These are phyloP conservation scores for Tylopilus plumbeoviolaceoides DNA, from an alignment of 768 basidiomycete genomes.

Conservation along the genomic window DNA sequence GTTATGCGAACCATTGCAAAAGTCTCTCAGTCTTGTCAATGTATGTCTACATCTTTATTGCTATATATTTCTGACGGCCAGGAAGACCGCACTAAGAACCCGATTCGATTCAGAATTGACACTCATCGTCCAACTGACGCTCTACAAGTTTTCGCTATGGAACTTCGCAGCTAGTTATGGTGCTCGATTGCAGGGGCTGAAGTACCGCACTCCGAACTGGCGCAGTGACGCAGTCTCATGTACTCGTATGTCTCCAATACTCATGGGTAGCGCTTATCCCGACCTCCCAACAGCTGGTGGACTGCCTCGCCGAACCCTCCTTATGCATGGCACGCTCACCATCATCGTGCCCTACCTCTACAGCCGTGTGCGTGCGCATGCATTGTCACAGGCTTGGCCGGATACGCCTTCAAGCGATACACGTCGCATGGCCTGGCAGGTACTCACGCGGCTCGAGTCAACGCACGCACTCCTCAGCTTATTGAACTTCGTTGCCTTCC, in stretches of 20 bases:
- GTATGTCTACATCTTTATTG: slow-evolving; percentile 39
- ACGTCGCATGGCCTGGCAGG: slow-evolving; percentile 69
- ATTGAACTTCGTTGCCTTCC: slow-evolving; percentile 75
- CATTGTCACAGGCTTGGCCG: slow-evolving; percentile 85
- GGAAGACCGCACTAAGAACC: slow-evolving; percentile 53
- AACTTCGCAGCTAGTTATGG: slow-evolving; percentile 78
- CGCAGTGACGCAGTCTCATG: slow-evolving; percentile 4
- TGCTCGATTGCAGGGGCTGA: slow-evolving; percentile 74
- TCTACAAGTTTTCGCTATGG: slow-evolving; percentile 86
- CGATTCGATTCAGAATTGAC: slow-evolving; percentile 72
- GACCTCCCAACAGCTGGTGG: slow-evolving; percentile 50
- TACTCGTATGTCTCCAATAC: slow-evolving; percentile 21
- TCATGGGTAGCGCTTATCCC: neutral
- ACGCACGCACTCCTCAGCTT: slow-evolving; percentile 58
- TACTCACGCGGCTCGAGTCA: slow-evolving; percentile 64
- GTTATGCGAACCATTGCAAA: slow-evolving; percentile 76
- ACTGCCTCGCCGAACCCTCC: slow-evolving; percentile 55
- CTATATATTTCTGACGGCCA: slow-evolving; percentile 14
- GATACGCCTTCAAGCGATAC: slow-evolving; percentile 80
- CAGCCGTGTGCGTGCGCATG: slow-evolving; percentile 65
- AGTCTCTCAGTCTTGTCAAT: slow-evolving; percentile 61
- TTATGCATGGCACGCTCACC: slow-evolving; percentile 69
- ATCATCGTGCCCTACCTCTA: slow-evolving; percentile 78
- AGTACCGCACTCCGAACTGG: slow-evolving; percentile 41
- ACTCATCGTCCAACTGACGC: slow-evolving; percentile 61